phyloP scores from a whole-genome alignment of 306 rosid species.

The Quercus glauca region DNA sequence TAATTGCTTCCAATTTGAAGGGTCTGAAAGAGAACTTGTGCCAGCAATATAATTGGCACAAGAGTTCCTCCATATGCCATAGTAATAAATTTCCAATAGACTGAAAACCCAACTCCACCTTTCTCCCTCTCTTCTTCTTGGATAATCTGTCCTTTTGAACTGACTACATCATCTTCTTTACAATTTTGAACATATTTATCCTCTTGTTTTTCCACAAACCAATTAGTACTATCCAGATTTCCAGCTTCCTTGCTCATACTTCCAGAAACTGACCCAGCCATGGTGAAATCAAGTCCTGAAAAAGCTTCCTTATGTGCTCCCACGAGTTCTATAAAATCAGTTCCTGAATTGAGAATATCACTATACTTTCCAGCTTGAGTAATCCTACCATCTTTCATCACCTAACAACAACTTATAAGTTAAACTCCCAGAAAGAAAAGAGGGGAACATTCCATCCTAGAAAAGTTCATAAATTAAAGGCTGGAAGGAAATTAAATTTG shows the following conservation, averaged over 20 bases:
- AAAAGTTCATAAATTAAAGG: not conserved
- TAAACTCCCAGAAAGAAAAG: not conserved
- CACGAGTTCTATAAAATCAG: conserved; percentile 78
- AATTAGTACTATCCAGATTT: conserved; percentile 18
- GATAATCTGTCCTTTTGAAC: conserved; percentile 68
- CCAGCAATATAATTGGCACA: conserved; percentile 66
- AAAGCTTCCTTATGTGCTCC: conserved; percentile 78
- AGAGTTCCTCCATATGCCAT: conserved; percentile 76
- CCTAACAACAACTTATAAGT: conserved; percentile 33
- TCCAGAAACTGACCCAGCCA: conserved; percentile 24
- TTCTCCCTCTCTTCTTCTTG: conserved; percentile 90
- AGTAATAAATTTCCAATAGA: conserved; percentile 69
- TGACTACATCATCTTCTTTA: conserved; percentile 26
- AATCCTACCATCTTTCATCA: conserved; percentile 81
- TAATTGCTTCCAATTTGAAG: conserved; percentile 75
- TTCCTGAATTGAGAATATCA: conserved; percentile 58
- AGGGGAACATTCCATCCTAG: not conserved
- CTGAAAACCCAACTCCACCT: conserved; percentile 63
- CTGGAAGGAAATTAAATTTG: not conserved
- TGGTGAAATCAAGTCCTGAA: conserved; percentile 45
- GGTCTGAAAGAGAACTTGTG: conserved; percentile 47
- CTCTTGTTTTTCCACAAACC: conserved; percentile 31
- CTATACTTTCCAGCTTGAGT: conserved; percentile 72
- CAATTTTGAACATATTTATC: conserved; percentile 29
- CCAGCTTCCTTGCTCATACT: conserved; percentile 22